Conservation (phyloP, 805 yeast species). For the Cyberlindnera saturnus region DNA sequence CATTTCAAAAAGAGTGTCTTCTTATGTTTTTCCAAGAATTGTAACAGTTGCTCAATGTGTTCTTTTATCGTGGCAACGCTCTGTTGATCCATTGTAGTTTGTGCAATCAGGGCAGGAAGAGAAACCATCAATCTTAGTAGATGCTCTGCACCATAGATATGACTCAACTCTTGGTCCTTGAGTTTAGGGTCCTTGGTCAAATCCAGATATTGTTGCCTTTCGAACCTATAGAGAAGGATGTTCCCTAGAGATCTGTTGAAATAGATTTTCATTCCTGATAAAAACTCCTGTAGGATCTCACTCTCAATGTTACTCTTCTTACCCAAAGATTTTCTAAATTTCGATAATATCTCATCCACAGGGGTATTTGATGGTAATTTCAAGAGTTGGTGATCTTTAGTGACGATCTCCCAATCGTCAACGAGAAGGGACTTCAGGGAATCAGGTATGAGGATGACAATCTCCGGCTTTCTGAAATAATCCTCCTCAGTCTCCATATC, state of each 20-base stretch:
- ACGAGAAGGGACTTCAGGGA: slow-evolving; percentile 66
- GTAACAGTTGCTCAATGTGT: slow-evolving; percentile 49
- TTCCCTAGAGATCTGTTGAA: slow-evolving; percentile 71
- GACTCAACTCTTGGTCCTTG: slow-evolving; percentile 31
- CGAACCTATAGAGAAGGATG: slow-evolving; percentile 66
- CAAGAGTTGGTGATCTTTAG: slow-evolving; percentile 70
- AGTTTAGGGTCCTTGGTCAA: slow-evolving; percentile 32
- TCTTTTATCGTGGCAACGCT: slow-evolving; percentile 50
- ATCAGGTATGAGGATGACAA: slow-evolving; percentile 55
- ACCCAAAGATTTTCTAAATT: slow-evolving; percentile 35
- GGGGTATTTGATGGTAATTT: slow-evolving; percentile 54
- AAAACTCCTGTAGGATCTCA: slow-evolving; percentile 57
- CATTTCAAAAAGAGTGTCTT: slow-evolving; percentile 30
- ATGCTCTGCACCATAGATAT: slow-evolving; percentile 77
- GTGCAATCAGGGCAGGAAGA: slow-evolving; percentile 77
- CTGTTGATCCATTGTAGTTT: slow-evolving; percentile 75
- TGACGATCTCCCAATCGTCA: slow-evolving; percentile 90
- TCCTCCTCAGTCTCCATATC: slow-evolving; percentile 28
- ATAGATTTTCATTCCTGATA: slow-evolving; percentile 62
- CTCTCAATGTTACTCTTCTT: slow-evolving; percentile 29
- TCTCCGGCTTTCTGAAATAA: slow-evolving; percentile 28
- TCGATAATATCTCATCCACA: slow-evolving; percentile 46
- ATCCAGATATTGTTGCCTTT: slow-evolving; percentile 64
- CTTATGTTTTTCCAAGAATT: slow-evolving; percentile 42
- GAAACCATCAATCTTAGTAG: slow-evolving; percentile 69